Evolutionary conservation across 129 eudicot species (phyloP).

Genomic region (Helichrysum umbraculigerum): DNA sequence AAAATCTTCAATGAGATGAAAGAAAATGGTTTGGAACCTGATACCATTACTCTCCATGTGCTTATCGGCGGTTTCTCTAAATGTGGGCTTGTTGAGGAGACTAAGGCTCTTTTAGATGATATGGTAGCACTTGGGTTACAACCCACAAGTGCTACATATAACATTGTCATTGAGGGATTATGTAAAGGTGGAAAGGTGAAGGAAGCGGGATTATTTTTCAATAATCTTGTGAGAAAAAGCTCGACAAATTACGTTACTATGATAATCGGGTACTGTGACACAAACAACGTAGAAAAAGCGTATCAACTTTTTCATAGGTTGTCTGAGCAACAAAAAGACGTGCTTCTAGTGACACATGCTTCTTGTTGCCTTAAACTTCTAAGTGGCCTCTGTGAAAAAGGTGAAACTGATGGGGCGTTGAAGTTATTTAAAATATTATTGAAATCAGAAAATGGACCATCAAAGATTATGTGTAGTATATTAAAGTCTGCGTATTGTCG

Average conservation of each 20-base stretch:
- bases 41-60: slow-evolving; percentile 53
- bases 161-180: slow-evolving; percentile 60
- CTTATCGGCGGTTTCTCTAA: slow-evolving; percentile 58
- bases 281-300: slow-evolving; percentile 39
- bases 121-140: slow-evolving; percentile 53
- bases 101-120: slow-evolving; percentile 28
- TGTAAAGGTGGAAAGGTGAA: slow-evolving; percentile 52
- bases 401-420: slow-evolving; percentile 45
- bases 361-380: slow-evolving; percentile 49
- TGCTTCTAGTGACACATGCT: slow-evolving; percentile 30
- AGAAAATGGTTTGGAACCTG: slow-evolving; percentile 52
- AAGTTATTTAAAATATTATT: slow-evolving; percentile 40
- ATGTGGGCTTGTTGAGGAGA: slow-evolving; percentile 44
- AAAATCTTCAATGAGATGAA: slow-evolving; percentile 49
- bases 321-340: slow-evolving; percentile 45
- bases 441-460: slow-evolving; percentile 42
- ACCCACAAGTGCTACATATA: slow-evolving; percentile 45
- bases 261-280: slow-evolving; percentile 67
- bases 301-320: slow-evolving; percentile 48
- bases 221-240: slow-evolving; percentile 49
- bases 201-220: slow-evolving; percentile 59
- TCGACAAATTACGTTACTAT: slow-evolving; percentile 54
- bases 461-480: slow-evolving; percentile 46
- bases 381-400: slow-evolving; percentile 48
- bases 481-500: slow-evolving; percentile 55